Percentiles rank a stretch among this genome's conserved stretches.
These are phyloP conservation scores for Venturia oleaginea DNA, from an alignment of 2,329 filamentous ascomycete genomes.

Conservation along the genomic window DNA sequence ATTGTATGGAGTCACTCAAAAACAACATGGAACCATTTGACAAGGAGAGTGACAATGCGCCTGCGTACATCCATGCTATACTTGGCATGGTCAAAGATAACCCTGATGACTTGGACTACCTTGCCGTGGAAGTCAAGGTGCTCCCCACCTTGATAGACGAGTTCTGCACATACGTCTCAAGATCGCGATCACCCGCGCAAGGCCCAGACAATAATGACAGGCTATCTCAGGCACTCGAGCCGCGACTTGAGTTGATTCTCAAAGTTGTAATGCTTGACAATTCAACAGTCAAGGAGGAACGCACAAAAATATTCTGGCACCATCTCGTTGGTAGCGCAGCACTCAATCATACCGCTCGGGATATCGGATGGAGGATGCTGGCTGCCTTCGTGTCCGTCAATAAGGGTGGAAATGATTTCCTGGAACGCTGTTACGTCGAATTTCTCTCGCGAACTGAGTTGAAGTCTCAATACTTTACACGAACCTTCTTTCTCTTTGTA, in stretches of 20 bases:
- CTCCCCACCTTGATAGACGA: conserved; percentile 29
- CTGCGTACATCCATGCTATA: conserved; percentile 11
- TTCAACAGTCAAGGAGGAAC: conserved; percentile 50
- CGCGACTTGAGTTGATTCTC: conserved; percentile 45
- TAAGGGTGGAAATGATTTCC: conserved; percentile 31
- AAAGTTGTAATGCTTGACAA: conserved; percentile 54
- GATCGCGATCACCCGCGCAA: neutral
- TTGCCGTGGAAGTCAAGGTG: conserved; percentile 22
- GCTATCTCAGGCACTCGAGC: conserved; percentile 19
- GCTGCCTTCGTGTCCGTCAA: conserved; percentile 29
- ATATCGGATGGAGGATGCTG: conserved; percentile 61
- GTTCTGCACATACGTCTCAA: conserved; percentile 26
- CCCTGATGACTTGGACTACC: conserved; percentile 17
- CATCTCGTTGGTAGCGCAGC: conserved; percentile 59
- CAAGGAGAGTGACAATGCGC: neutral
- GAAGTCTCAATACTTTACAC: conserved; percentile 39
- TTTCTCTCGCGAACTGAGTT: conserved; percentile 40
- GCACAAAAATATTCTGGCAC: conserved; percentile 61
- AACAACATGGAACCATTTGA: neutral
- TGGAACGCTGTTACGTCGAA: conserved; percentile 42
- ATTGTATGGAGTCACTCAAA: conserved; percentile 4
- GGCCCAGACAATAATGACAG: neutral
- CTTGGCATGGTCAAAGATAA: neutral
- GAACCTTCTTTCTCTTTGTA: conserved; percentile 55
- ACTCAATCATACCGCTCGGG: conserved; percentile 51